These are phyloP conservation scores for Tolypocladium cylindrosporum DNA, from an alignment of 2,329 filamentous ascomycete species.

Conservation along the genomic window DNA sequence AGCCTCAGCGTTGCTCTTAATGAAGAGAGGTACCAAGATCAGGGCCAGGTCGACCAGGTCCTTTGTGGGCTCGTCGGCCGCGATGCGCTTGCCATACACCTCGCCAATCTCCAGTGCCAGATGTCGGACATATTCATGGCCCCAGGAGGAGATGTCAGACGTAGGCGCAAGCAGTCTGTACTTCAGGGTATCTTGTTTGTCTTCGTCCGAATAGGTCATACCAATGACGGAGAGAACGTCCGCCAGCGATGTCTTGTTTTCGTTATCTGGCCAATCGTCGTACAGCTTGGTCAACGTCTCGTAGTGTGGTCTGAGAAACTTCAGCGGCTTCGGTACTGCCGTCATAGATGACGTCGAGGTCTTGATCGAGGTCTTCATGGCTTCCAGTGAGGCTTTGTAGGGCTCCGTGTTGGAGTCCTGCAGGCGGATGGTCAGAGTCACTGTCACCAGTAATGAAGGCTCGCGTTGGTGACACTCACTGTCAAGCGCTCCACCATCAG, in stretches of 20 bases:
- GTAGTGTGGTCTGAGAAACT: slow-evolving; percentile 96
- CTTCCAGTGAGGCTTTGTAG: slow-evolving; percentile 86
- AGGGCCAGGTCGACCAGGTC: slow-evolving; percentile 81
- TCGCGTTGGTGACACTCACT: slow-evolving; percentile 36
- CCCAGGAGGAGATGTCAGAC: slow-evolving; percentile 92
- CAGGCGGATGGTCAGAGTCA: slow-evolving; percentile 7
- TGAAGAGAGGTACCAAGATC: slow-evolving; percentile 82
- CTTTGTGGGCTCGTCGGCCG: slow-evolving; percentile 71
- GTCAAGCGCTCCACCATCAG: slow-evolving; percentile 95
- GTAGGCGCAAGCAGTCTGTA: slow-evolving; percentile 85
- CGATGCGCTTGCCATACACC: slow-evolving; percentile 80
- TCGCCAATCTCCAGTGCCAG: slow-evolving; percentile 91
- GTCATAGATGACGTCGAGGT: slow-evolving; percentile 99
- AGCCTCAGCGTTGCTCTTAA: slow-evolving; percentile 95
- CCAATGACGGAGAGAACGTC: slow-evolving; percentile 95
- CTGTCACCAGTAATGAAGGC: no score
- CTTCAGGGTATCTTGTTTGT: slow-evolving; percentile 90
- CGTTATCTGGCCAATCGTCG: slow-evolving; percentile 75
- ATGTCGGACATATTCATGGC: slow-evolving; percentile 96
- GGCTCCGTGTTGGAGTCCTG: slow-evolving; percentile 80
- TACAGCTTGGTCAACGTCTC: slow-evolving; percentile 79
- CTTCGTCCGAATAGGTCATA: slow-evolving; percentile 98
- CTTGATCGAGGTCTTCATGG: slow-evolving; percentile 98
- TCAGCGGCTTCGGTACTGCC: slow-evolving; percentile 93
- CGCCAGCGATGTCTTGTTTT: slow-evolving; percentile 81